Percentiles rank a stretch among this genome's conserved stretches.
phyloP scores from a whole-genome alignment of 192 early-diverging fungal species.

The Linnemannia exigua region DNA sequence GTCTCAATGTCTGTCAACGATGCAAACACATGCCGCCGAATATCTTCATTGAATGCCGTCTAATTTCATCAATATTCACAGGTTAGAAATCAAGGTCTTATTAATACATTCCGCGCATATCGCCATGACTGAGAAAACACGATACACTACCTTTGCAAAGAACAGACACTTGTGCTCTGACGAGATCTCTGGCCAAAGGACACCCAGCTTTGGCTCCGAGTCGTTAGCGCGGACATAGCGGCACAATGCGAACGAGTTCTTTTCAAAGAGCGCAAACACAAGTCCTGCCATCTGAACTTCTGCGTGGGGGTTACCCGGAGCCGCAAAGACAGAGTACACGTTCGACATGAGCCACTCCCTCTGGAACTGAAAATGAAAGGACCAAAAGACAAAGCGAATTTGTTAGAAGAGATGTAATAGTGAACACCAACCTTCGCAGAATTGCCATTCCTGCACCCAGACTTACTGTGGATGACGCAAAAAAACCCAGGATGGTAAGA shows the following conservation, averaged over 20 bases:
- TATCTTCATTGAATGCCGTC: conserved; percentile 79
- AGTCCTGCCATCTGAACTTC: conserved; percentile 66
- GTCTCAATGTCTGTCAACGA: conserved; percentile 60
- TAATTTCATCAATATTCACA: conserved; percentile 24
- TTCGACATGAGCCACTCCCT: conserved; percentile 69
- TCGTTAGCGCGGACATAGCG: conserved; percentile 70
- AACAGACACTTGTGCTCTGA: conserved; percentile 58
- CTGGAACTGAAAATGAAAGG: conserved; percentile 59
- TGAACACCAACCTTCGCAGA: not conserved
- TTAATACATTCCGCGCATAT: not conserved
- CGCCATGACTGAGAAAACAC: not conserved
- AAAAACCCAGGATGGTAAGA: conserved; percentile 74
- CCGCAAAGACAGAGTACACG: conserved; percentile 65
- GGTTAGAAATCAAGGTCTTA: not conserved
- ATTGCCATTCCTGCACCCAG: not conserved
- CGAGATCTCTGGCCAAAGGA: conserved; percentile 69
- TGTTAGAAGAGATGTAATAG: not conserved
- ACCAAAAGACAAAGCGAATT: not conserved
- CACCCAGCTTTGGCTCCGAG: conserved; percentile 72
- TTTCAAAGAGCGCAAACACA: conserved; percentile 63
- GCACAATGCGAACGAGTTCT: conserved; percentile 68
- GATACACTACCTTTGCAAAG: conserved; percentile 56
- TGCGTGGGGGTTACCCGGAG: conserved; percentile 54
- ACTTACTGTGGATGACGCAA: conserved; percentile 60
- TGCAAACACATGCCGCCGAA: conserved; percentile 66